Evolutionary conservation across 345 rosid species (phyloP), one percentile per base, ranked within the genome.

Genomic region (Turritis glabra): DNA sequence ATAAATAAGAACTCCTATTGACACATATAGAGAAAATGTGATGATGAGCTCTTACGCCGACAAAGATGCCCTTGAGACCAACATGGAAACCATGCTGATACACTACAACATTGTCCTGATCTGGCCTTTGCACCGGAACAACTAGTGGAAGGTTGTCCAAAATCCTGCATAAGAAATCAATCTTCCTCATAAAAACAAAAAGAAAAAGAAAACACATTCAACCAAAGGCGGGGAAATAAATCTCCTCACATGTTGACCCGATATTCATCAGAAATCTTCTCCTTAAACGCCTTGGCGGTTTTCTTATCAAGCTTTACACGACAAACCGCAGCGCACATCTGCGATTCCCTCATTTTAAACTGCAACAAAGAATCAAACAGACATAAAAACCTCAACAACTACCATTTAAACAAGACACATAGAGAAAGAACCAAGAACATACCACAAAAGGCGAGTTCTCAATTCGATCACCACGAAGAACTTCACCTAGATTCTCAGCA

Each of bases 401-500:
- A 58, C 46, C 21, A 35, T 29, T 51, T 18, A 32, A 22, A n/a
- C 35, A 66, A 26, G 22, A 32, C 46, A 50, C 23, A 54, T 6
- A 54, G 7, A 55, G 19, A 35, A 51, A 44, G 21, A 17, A 64
- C 14, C 7, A 32, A 29, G 15, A 71, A 74, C 81, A 71, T 72
- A 89, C 96, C 81, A 84, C 89, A 83, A 86, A 87, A 22, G 91
- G 97, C 65, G 97, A 89, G 80, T 91, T 91, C 62, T 91, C 97
- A 40, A 91, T 91, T 29, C 96, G 91, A 79, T 91, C 97, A 52
- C 97, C 97, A 35, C 95, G 90, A 55, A 89, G 93, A 78, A 93
- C 97, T 84, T 93, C 98, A 47, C 98, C 97, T 13, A 90, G 97
- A 84, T 93, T 93, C 83, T 93, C 98, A 5, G 90, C 89, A 66